phyloP scores from a whole-genome alignment of 345 rosid genomes.

The Pistacia vera region DNA sequence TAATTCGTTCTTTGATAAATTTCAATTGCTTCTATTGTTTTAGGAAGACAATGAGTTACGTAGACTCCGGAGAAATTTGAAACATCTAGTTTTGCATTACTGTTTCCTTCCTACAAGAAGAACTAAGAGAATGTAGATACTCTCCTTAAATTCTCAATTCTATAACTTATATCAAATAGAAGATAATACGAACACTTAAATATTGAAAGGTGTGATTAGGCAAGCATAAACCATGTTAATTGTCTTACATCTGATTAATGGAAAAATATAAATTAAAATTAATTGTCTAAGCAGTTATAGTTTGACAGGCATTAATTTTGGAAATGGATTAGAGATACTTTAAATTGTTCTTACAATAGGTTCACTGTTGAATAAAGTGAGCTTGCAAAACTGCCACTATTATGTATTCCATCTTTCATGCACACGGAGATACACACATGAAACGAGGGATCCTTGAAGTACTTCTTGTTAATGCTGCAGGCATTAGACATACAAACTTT shows the following conservation, averaged over 20 bases:
- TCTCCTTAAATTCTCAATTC: neutral
- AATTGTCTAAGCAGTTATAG: constrained; percentile 1
- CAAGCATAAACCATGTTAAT: neutral
- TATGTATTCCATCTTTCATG: neutral
- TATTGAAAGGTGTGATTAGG: neutral
- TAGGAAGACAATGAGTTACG: constrained; percentile 99
- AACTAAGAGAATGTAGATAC: neutral
- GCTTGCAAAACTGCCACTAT: constrained; percentile 5
- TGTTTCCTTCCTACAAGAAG: neutral
- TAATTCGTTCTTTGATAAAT: constrained; percentile 8
- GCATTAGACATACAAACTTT: constrained; percentile 67
- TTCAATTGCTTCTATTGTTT: constrained; percentile 26
- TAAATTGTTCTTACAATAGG: neutral
- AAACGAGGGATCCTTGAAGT: constrained; percentile 71
- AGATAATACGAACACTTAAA: neutral
- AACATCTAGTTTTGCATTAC: neutral
- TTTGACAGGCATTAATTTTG: neutral
- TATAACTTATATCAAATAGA: neutral
- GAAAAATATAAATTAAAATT: constrained; percentile 9
- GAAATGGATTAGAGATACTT: neutral
- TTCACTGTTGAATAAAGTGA: constrained; percentile 1
- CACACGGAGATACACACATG: constrained; percentile 28
- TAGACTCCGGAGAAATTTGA: constrained; percentile 1
- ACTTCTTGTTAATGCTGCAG: constrained; percentile 76
- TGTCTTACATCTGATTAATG: neutral